These are phyloP conservation scores for Boeremia exigua DNA, from an alignment of 2,329 filamentous ascomycete species.

Conservation along the genomic window DNA sequence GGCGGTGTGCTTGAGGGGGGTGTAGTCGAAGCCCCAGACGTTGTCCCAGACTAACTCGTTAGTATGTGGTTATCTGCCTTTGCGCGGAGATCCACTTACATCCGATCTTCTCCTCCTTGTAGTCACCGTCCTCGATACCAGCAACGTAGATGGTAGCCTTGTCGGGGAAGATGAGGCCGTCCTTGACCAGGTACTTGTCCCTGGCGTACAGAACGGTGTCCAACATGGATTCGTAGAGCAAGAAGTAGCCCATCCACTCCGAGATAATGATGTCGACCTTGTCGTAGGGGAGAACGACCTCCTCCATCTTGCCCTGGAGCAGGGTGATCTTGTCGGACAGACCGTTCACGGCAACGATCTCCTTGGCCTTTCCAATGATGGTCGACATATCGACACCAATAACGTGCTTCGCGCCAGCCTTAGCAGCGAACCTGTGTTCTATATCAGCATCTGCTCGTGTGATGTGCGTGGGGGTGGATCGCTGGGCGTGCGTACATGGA, in stretches of 20 bases:
- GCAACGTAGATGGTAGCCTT: conserved; percentile 98
- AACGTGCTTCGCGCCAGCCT: conserved; percentile 96
- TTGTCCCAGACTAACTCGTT: conserved; percentile 87
- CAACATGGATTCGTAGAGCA: conserved; percentile 98
- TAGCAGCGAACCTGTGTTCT: conserved; percentile 83
- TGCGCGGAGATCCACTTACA: conserved; percentile 61
- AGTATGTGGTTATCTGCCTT: not conserved
- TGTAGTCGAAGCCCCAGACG: conserved; percentile 97
- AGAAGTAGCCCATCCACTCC: conserved; percentile 99
- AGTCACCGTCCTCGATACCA: conserved; percentile 97
- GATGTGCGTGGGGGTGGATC: conserved; percentile 12
- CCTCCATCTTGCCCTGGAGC: conserved; percentile 99
- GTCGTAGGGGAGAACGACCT: conserved; percentile 88
- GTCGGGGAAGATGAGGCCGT: conserved; percentile 96
- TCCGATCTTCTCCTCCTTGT: conserved; percentile 99
- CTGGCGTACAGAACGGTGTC: conserved; percentile 97
- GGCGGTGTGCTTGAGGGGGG: conserved; percentile 89
- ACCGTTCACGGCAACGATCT: conserved; percentile 92
- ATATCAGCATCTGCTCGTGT: conserved; percentile 29
- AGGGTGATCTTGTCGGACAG: conserved; percentile 96
- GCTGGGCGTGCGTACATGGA: conserved; percentile 77
- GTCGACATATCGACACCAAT: conserved; percentile 99
- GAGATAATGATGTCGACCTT: conserved; percentile 99
- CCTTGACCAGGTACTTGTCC: conserved; percentile 85
- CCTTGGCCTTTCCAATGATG: conserved; percentile 96